A percentile compares a stretch with the other conserved stretches of the same genome.
Conservation (phyloP, 148 eudicot genomes). For the Rhododendron simsii region DNA sequence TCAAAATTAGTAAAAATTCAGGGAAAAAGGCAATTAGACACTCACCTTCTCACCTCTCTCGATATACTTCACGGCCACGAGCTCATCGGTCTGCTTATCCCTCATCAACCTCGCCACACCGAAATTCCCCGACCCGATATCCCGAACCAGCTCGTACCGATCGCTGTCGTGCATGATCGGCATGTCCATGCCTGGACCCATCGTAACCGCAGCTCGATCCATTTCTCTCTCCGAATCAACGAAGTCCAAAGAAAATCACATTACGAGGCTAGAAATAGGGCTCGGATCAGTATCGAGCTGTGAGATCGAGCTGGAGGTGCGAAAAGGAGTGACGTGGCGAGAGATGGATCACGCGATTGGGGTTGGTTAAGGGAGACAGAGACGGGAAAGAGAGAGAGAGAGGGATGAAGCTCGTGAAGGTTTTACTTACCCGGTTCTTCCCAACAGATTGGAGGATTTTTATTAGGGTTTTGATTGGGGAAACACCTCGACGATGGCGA, state of each 20-base stretch:
- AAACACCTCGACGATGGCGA: neutral
- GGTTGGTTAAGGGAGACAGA: constrained; percentile 23
- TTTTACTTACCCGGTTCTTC: constrained; percentile 16
- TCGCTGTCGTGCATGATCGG: constrained; percentile 53
- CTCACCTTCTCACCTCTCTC: constrained; percentile 58
- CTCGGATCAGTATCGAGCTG: neutral
- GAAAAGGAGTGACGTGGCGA: neutral
- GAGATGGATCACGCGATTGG: constrained; percentile 7
- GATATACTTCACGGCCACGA: constrained; percentile 54
- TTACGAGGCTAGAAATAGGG: neutral
- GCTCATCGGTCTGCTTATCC: constrained; percentile 42
- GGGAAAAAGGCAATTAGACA: neutral
- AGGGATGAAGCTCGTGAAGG: constrained; percentile 28
- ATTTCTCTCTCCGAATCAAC: neutral
- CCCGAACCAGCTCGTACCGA: constrained; percentile 38
- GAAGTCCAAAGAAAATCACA: neutral
- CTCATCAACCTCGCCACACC: constrained; percentile 53
- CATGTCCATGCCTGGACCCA: constrained; percentile 31
- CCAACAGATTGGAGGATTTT: neutral
- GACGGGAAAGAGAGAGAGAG: constrained; percentile 12
- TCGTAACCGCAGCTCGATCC: constrained; percentile 26
- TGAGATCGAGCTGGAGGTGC: neutral
- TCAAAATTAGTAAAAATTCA: neutral
- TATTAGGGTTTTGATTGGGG: neutral
- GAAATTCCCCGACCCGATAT: constrained; percentile 55